Evolutionary conservation across 1,284 basidiomycete species (phyloP).

Genomic region (Malassezia pachydermatis): DNA sequence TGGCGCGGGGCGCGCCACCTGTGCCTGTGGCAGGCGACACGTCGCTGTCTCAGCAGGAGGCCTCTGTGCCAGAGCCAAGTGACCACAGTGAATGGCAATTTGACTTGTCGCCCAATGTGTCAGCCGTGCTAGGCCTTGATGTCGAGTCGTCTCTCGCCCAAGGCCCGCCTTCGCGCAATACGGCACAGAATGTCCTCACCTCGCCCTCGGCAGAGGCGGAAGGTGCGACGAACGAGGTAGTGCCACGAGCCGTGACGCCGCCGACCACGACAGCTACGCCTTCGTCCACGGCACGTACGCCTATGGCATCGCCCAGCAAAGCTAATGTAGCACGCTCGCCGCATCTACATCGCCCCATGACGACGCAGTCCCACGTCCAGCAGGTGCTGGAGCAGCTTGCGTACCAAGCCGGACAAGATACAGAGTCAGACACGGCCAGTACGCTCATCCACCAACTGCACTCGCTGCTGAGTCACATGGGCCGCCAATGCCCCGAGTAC

Average conservation of each 20-base stretch:
- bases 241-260: too few species aligned
- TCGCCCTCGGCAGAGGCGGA: too few species aligned
- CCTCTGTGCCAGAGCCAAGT: conserved; percentile 11
- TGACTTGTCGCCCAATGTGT: conserved; percentile 5
- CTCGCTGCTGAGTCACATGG: conserved; percentile 10
- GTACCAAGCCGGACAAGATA: conserved; percentile 19
- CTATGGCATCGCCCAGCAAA: not conserved
- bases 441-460: conserved; percentile 15
- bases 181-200: too few species aligned
- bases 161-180: too few species aligned
- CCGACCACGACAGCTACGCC: too few species aligned
- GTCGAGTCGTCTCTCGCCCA: too few species aligned
- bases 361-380: conserved; percentile 6
- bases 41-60: conserved; percentile 21
- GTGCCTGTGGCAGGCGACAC: conserved; percentile 53
- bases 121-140: not conserved
- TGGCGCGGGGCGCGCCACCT: conserved; percentile 1
- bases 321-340: not conserved
- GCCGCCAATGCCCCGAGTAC: conserved; percentile 11
- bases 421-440: conserved; percentile 21
- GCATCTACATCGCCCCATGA: not conserved
- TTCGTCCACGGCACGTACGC: too few species aligned
- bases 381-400: conserved; percentile 14
- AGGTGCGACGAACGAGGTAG: too few species aligned
- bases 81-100: conserved; percentile 12